These are phyloP conservation scores for Herpetomonas muscarum DNA, from an alignment of 208 protist genomes.

Conservation along the genomic window DNA sequence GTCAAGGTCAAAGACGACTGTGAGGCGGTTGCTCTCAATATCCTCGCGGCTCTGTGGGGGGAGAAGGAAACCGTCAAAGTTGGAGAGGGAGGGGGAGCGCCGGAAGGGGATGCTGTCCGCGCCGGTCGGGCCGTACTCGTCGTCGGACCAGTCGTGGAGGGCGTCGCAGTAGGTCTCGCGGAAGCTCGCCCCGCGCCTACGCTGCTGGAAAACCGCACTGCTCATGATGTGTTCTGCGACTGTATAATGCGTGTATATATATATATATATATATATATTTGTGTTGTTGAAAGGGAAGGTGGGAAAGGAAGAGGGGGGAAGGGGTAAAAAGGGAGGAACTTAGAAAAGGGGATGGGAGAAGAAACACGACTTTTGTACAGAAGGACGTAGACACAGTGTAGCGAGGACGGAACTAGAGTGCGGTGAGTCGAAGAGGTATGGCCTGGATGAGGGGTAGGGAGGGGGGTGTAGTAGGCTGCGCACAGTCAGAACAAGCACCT, in stretches of 20 bases:
- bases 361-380: neutral
- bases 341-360: neutral
- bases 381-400: too few species aligned
- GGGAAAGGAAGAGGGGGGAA: neutral
- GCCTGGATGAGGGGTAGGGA: too few species aligned
- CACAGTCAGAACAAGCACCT: too few species aligned
- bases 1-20: conserved; percentile 90
- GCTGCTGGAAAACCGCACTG: neutral
- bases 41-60: conserved; percentile 1
- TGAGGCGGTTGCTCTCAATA: conserved; percentile 36
- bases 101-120: neutral
- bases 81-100: neutral
- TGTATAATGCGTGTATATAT: neutral
- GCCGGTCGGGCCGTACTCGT: neutral
- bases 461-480: too few species aligned
- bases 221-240: too few species aligned
- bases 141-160: neutral
- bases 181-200: neutral
- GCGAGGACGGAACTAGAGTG: too few species aligned
- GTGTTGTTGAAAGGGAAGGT: neutral
- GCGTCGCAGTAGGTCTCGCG: neutral
- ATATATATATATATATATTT: neutral
- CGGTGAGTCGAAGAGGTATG: too few species aligned
- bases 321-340: neutral
- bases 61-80: neutral